phyloP scores from a whole-genome alignment of 805 yeast genomes.

The Jamesozyma hellenica region DNA sequence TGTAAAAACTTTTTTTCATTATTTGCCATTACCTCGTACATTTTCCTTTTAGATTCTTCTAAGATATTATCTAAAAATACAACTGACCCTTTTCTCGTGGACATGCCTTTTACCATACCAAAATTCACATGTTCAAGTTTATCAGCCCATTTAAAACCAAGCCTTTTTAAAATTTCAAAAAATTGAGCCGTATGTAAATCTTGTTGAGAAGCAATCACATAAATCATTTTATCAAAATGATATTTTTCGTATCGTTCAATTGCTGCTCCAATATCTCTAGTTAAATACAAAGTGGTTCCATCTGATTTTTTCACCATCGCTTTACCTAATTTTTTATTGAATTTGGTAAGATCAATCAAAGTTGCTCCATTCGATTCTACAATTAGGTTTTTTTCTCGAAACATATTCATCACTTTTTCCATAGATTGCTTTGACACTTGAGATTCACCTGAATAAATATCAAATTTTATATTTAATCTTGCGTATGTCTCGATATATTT shows the following conservation, averaged over 20 bases:
- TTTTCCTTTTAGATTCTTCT: constrained; percentile 83
- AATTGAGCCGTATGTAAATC: constrained; percentile 88
- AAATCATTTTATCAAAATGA: constrained; percentile 89
- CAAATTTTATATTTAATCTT: constrained; percentile 81
- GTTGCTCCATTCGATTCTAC: constrained; percentile 86
- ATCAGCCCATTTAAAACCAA: constrained; percentile 82
- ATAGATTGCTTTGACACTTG: constrained; percentile 71
- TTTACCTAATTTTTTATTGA: constrained; percentile 87
- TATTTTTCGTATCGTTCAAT: constrained; percentile 73
- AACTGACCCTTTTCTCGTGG: constrained; percentile 94
- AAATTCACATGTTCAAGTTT: constrained; percentile 75
- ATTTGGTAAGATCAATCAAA: constrained; percentile 71
- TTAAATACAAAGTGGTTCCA: constrained; percentile 85
- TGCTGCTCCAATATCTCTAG: constrained; percentile 96
- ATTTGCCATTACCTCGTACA: constrained; percentile 93
- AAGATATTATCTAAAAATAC: constrained; percentile 91
- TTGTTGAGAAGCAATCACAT: constrained; percentile 92
- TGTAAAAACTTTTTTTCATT: constrained; percentile 85
- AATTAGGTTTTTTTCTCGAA: constrained; percentile 59
- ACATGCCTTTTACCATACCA: constrained; percentile 98
- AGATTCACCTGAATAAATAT: constrained; percentile 89
- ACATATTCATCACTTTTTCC: constrained; percentile 49
- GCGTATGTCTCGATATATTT: constrained; percentile 81
- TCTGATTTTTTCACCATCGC: constrained; percentile 86
- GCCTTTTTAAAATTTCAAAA: constrained; percentile 81